A percentile compares a stretch with the other conserved stretches of the same genome.
Evolutionary conservation across 2,329 filamentous ascomycete genomes (phyloP).

Genomic region (Xylaria sp.): DNA sequence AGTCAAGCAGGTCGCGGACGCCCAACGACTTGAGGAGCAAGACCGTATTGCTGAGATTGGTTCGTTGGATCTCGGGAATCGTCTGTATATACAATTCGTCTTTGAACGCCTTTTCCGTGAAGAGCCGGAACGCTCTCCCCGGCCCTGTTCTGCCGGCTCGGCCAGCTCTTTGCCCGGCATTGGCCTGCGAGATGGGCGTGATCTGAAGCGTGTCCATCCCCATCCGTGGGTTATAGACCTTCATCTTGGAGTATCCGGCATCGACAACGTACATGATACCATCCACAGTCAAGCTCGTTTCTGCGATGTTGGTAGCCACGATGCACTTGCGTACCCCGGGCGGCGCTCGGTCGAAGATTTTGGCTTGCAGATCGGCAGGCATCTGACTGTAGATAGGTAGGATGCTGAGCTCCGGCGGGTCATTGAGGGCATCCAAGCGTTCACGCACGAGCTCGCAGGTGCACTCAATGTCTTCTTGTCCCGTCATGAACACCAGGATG

Average conservation of each 20-base stretch:
- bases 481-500: conserved; percentile 99
- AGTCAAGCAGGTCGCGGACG: conserved; percentile 92
- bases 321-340: conserved; percentile 96
- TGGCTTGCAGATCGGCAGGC: conserved; percentile 96
- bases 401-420: conserved; percentile 93
- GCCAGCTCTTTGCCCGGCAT: conserved; percentile 91
- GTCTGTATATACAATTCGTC: conserved; percentile 97
- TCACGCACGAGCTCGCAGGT: conserved; percentile 95
- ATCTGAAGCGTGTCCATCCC: conserved; percentile 99
- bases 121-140: conserved; percentile 93
- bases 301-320: conserved; percentile 97
- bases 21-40: conserved; percentile 93
- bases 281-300: conserved; percentile 97
- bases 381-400: conserved; percentile 99
- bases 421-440: conserved; percentile 86
- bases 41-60: conserved; percentile 94
- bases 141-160: conserved; percentile 94
- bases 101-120: conserved; percentile 92
- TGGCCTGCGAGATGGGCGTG: conserved; percentile 96
- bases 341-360: conserved; percentile 92
- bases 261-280: conserved; percentile 99
- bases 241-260: conserved; percentile 94
- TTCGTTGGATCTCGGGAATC: conserved; percentile 97
- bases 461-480: conserved; percentile 97
- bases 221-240: conserved; percentile 99